Percentiles rank a stretch among this genome's conserved stretches.
phyloP scores from a whole-genome alignment of 108 stramenopile genomes.

The Pelagomonas calceolata region DNA sequence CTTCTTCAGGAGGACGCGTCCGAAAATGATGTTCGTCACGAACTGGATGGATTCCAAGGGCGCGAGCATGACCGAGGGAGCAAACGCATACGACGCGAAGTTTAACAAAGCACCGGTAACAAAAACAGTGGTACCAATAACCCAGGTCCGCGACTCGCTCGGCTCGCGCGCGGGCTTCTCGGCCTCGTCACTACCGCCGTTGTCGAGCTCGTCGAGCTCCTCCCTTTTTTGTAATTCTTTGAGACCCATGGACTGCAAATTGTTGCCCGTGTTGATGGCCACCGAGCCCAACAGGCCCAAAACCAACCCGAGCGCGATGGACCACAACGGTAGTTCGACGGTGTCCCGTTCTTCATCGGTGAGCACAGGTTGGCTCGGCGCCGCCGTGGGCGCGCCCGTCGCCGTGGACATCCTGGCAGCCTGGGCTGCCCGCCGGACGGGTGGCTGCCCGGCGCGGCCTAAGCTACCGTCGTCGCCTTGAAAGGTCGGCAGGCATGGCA shows the following conservation, averaged over 20 bases:
- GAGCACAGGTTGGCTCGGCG: too few relatives aligned
- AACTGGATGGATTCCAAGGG: constrained; percentile 60
- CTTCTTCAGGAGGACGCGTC: constrained; percentile 38
- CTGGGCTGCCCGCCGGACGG: too few relatives aligned
- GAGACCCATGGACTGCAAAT: constrained; percentile 48
- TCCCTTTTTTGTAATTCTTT: constrained; percentile 10
- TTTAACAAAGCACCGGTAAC: constrained; percentile 50
- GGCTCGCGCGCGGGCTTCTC: constrained; percentile 15
- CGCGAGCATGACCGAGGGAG: constrained; percentile 55
- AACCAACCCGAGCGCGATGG: constrained; percentile 39
- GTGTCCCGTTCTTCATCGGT: too few relatives aligned
- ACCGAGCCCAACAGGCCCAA: constrained; percentile 54
- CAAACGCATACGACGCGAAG: constrained; percentile 57
- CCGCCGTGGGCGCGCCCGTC: too few relatives aligned
- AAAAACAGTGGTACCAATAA: constrained; percentile 45
- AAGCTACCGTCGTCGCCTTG: too few relatives aligned
- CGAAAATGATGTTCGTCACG: constrained; percentile 57
- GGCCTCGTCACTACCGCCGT: constrained; percentile 4
- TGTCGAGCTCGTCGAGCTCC: not conserved
- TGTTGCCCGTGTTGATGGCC: constrained; percentile 61
- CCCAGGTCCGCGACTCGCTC: constrained; percentile 30
- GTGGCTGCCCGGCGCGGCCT: too few relatives aligned
- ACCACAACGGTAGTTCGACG: too few relatives aligned
- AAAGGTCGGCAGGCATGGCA: too few relatives aligned
- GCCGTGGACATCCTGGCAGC: too few relatives aligned